Base-by-base conservation (phyloP, 306 rosid species). In the Begonia loranthoides region DNA sequence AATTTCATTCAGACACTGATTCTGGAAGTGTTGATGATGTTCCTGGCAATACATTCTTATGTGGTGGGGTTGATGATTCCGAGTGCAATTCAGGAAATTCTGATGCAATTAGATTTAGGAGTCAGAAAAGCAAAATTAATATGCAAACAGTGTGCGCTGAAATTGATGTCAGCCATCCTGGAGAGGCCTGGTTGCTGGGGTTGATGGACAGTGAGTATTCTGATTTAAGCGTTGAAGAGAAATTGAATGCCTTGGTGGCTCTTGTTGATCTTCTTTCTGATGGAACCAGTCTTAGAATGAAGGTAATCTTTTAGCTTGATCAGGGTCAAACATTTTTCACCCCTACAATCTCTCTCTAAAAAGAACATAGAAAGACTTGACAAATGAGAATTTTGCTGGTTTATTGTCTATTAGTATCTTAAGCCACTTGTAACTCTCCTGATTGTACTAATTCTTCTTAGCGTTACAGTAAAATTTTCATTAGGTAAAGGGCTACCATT, bases 151-250 rank as follows among this genome's bases (percentile, higher is more conserved):
- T 75, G 46, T 50, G 39, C 76, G 80, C 81, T 60, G 99, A 86
- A 77, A 90, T 90, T 15, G 99, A 90, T 59, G 99, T 86, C 70
- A 90, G 99, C 62, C 75, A 75, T 74, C 71, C 88, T 10, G 99
- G 95, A 24, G 99, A 86, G 79, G 79, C 69, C 28, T 90, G 99
- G 95, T 58, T 90, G 61, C 69, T 86, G 68, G 99, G 95, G 67
- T 55, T 90, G 65, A 76, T 80, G 94, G 99, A 90, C 63, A 65
- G 94, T 56, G 99, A 90, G 72, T 86, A 90, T 71, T 86, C 94
- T 34, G 80, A 76, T 73, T 69, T 90, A 67, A 86, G 85, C 67
- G 67, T 86, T 52, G 95, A 86, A 57, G 99, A 90, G 67, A 90
- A 80, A 70, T 71, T 90, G 84, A 80, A 79, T 58, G 88, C 87